These are phyloP conservation scores for Hippophae rhamnoides DNA, from an alignment of 306 rosid genomes.

Conservation along the genomic window DNA sequence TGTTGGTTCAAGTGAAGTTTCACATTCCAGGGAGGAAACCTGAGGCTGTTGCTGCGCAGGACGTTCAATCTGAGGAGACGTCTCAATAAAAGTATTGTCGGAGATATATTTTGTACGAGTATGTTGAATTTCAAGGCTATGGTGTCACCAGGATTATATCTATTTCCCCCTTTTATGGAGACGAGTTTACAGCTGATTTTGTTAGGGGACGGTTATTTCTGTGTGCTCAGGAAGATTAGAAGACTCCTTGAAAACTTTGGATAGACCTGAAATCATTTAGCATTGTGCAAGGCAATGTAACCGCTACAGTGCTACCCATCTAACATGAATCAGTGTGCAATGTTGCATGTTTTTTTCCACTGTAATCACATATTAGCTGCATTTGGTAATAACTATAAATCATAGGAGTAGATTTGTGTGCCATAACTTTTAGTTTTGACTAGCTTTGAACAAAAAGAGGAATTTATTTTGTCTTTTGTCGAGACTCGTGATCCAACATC, in stretches of 20 bases:
- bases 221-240: conserved; percentile 7
- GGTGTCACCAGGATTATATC: conserved; percentile 9
- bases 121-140: conserved; percentile 11
- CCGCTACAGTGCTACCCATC: no score
- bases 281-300: no score
- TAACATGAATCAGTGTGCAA: no score
- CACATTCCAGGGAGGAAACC: conserved; percentile 38
- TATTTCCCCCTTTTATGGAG: background rate
- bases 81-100: conserved; percentile 13
- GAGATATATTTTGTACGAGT: conserved; percentile 15
- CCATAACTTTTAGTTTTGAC: no score
- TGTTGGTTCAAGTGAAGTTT: conserved; percentile 28
- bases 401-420: no score
- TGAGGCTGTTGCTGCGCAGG: conserved; percentile 33
- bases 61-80: conserved; percentile 23
- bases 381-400: no score
- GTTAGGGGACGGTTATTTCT: background rate
- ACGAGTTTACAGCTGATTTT: background rate
- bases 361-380: no score
- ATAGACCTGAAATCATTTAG: background rate
- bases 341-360: no score
- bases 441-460: no score
- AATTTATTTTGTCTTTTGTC: no score
- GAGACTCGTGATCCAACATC: no score
- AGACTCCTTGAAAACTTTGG: conserved; percentile 9